phyloP scores from a whole-genome alignment of 2,329 filamentous ascomycete genomes.

The Aphanocladium album region DNA sequence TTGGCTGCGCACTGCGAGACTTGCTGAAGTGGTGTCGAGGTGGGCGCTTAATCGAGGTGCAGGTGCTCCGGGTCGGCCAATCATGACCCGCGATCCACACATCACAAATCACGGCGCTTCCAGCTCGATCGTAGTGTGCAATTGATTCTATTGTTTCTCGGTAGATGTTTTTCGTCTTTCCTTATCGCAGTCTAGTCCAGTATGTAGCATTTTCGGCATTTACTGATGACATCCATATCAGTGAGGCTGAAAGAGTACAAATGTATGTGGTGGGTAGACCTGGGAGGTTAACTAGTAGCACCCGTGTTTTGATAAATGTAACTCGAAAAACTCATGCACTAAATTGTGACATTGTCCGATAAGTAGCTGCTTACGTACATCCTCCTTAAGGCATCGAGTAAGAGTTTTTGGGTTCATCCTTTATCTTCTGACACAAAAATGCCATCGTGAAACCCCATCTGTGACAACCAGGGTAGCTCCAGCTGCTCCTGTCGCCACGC shows the following conservation, averaged over 20 bases:
- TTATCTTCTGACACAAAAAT: neutral
- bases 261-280: no score
- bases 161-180: neutral
- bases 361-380: neutral
- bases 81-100: neutral
- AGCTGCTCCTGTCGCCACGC: neutral
- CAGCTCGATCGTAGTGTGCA: neutral
- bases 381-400: neutral
- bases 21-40: neutral
- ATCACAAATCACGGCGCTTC: constrained; percentile 4
- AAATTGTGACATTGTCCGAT: neutral
- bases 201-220: no score
- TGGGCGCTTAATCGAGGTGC: neutral
- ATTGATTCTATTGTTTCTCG: neutral
- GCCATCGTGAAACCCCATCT: constrained; percentile 8
- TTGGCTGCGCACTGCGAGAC: neutral
- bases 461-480: constrained; percentile 1
- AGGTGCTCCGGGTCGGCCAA: neutral
- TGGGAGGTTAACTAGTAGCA: no score
- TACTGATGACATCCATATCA: no score
- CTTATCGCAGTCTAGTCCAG: neutral
- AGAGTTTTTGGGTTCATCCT: neutral
- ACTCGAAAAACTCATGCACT: neutral
- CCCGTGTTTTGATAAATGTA: no score
- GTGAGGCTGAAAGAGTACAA: no score